Evolutionary conservation across 495 filamentous ascomycete genomes (phyloP).

Genomic region (Aspergillus indologenus): DNA sequence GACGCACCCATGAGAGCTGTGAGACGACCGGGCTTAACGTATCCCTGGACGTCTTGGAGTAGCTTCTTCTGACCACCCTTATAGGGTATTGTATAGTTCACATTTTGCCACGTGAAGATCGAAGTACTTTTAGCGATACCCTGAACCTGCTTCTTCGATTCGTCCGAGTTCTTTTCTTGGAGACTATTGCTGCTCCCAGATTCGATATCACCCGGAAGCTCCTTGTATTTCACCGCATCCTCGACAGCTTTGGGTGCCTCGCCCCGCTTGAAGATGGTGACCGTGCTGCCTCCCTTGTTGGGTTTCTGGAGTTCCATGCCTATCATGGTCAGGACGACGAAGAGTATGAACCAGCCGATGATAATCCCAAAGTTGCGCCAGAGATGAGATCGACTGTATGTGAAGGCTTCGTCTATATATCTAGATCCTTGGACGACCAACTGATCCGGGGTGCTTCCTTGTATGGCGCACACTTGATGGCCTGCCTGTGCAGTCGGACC

Average conservation of each 20-base stretch:
- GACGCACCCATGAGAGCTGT: slow-evolving; percentile 68
- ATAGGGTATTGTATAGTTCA: slow-evolving; percentile 71
- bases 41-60: slow-evolving; percentile 64
- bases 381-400: slow-evolving; percentile 53
- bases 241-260: slow-evolving; percentile 54
- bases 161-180: slow-evolving; percentile 23
- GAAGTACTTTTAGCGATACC: slow-evolving; percentile 56
- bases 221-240: slow-evolving; percentile 35
- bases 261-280: slow-evolving; percentile 66
- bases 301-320: slow-evolving; percentile 69
- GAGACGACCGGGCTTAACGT: slow-evolving; percentile 66
- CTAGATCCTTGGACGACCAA: slow-evolving; percentile 49
- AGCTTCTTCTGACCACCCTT: slow-evolving; percentile 56
- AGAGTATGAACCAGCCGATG: slow-evolving; percentile 54
- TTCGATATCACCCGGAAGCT: slow-evolving; percentile 48
- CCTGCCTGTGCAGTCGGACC: slow-evolving; percentile 53
- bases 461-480: slow-evolving; percentile 60
- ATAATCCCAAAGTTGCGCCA: slow-evolving; percentile 65
- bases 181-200: slow-evolving; percentile 29
- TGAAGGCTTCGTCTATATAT: slow-evolving; percentile 53
- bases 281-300: slow-evolving; percentile 66
- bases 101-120: slow-evolving; percentile 74
- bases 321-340: slow-evolving; percentile 53
- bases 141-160: slow-evolving; percentile 27
- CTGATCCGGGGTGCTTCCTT: slow-evolving; percentile 50